Evolutionary conservation across 805 yeast genomes (phyloP), one percentile per base, ranked within the genome.

Genomic region (Ogataea methylovora): DNA sequence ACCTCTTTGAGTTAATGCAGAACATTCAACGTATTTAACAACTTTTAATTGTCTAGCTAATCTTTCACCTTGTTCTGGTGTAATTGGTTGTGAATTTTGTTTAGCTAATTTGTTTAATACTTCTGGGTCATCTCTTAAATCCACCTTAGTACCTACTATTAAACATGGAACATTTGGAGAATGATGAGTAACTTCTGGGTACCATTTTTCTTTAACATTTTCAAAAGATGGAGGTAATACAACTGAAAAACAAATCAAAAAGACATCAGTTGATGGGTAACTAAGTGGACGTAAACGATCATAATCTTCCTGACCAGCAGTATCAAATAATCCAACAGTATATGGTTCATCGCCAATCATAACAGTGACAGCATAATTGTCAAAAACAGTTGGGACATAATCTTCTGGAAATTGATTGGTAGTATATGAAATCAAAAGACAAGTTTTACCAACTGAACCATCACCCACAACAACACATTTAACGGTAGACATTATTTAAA

Each of bases 381-480:
- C 96, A 51, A 87, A 87, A 53, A 87, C 95, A 0, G 97, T 87
- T 32, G 97, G 97, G 38, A 87, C 82, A 57, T 87, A 87, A 51
- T 87, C 96, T 46, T 83, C 84, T 5, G 95, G 95, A 58, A 87
- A 87, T 22, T 94, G 84, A 56, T 86, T 87, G 34, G 95, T 84
- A 20, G 95, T 87, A 61, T 87, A 87, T 17, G 90, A 78, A 43
- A 87, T 86, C 41, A 87, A 71, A 38, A 86, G 67, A 53, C 94
- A 86, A 3, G 95, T 87, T 56, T 86, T 87, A 61, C 97, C 97
- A 29, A 87, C 96, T 36, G 95, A 95, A 60, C 90, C 96, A 54
- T 87, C 96, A 45, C 96, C 96, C 27, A 87, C 88, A 34, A 87
- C 94, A 27, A 87, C 96, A 49, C 95, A 85, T 58, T 87, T 87